These are phyloP conservation scores for Dorcoceras hygrometricum DNA, from an alignment of 257 asterid genomes.

Conservation along the genomic window DNA sequence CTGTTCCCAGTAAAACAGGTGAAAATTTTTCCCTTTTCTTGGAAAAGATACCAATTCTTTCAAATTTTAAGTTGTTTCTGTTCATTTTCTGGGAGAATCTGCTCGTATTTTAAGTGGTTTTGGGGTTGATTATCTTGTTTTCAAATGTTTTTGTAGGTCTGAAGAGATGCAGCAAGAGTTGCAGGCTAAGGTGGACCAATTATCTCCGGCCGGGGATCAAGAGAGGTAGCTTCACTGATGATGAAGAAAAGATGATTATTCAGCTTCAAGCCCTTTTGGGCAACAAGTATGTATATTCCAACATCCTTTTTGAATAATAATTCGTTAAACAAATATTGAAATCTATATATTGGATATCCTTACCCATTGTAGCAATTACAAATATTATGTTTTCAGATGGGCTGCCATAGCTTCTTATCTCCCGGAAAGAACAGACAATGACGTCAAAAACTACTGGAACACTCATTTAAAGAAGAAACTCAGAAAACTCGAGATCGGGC, in stretches of 20 bases:
- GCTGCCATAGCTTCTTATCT: constrained; percentile 96
- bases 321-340: too few relatives aligned
- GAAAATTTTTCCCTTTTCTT: too few relatives aligned
- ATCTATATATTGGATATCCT: too few relatives aligned
- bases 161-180: constrained; percentile 90
- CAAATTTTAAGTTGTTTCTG: too few relatives aligned
- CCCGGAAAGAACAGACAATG: constrained; percentile 95
- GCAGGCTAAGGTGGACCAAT: constrained; percentile 94
- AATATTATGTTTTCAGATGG: too few relatives aligned
- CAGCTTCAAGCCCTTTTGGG: constrained; percentile 95
- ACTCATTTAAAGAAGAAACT: constrained; percentile 91
- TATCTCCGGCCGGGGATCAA: constrained; percentile 92
- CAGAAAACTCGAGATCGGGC: constrained; percentile 36
- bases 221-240: constrained; percentile 76
- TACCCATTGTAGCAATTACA: too few relatives aligned
- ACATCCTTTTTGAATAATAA: too few relatives aligned
- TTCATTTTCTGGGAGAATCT: background rate
- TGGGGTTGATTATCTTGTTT: too few relatives aligned
- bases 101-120: too few relatives aligned
- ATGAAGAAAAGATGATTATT: constrained; percentile 85
- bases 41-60: too few relatives aligned
- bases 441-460: constrained; percentile 90
- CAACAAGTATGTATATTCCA: constrained; percentile 67
- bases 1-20: constrained; percentile 81
- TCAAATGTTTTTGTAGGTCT: constrained; percentile 54